These are phyloP conservation scores for Trypanosoma mega DNA, from an alignment of 208 protist species.

Conservation along the genomic window DNA sequence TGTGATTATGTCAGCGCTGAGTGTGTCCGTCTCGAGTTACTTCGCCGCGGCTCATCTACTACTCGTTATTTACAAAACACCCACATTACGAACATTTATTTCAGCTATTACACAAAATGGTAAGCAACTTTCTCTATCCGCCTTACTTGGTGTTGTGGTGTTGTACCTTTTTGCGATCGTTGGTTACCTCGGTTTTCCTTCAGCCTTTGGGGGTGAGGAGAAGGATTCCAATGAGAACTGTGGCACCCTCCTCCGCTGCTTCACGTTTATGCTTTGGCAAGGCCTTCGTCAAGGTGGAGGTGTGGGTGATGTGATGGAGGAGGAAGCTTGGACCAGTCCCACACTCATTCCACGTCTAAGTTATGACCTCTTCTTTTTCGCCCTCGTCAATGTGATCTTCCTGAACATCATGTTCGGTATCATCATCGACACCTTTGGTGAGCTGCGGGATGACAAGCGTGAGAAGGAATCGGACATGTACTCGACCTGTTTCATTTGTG, in stretches of 20 bases:
- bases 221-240: conserved; percentile 49
- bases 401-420: conserved; percentile 96
- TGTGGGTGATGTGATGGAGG: conserved; percentile 78
- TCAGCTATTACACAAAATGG: conserved; percentile 82
- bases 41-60: conserved; percentile 78
- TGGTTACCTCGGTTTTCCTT: conserved; percentile 64
- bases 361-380: conserved; percentile 93
- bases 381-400: conserved; percentile 91
- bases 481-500: conserved; percentile 93
- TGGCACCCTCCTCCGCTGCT: conserved; percentile 65
- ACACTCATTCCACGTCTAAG: conserved; percentile 48
- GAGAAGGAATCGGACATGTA: conserved; percentile 78
- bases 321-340: conserved; percentile 48
- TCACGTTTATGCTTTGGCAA: conserved; percentile 71
- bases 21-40: conserved; percentile 56
- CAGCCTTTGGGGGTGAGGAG: conserved; percentile 42
- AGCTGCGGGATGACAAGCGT: conserved; percentile 86
- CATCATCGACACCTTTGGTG: conserved; percentile 93
- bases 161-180: conserved; percentile 84
- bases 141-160: conserved; percentile 66
- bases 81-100: conserved; percentile 72
- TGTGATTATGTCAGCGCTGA: conserved; percentile 55
- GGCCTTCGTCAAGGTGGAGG: conserved; percentile 78
- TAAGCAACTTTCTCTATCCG: conserved; percentile 65
- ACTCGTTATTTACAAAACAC: conserved; percentile 69